Evolutionary conservation across 2,329 filamentous ascomycete genomes (phyloP), one percentile per base, ranked within the genome.

Genomic region (Cladophialophora exuberans): DNA sequence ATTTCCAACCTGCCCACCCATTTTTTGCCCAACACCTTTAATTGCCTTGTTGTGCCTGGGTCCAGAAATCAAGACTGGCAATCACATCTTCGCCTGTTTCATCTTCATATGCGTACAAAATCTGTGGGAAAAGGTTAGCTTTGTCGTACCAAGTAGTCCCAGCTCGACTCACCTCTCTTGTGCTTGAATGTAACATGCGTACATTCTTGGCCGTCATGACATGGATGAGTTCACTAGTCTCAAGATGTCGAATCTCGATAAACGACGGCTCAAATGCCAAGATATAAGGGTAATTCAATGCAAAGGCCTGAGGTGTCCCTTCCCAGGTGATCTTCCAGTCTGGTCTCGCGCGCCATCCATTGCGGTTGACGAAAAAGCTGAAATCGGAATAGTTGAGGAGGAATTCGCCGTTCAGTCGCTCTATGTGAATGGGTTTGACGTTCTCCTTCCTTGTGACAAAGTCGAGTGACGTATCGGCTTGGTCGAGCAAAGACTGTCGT

Each of bases 261-360:
- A 99, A 99, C 68, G 94, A 96, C 31, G 91, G 86, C 75, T 99
- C 94, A 71, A 99, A 99, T 0, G 93, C 94, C 66, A 99, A 78
- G 61, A 99, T 97, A 81, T 95, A 99, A 43, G 94, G 94, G 67
- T 95, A 95, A 63, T 91, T 96, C 51, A 97, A 85, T 1, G 94
- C 94, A 72, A 99, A 99, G 54, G 86, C 87, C 66, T 90, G 88
- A 35, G 94, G 94, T 39, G 85, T 89, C 53, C 94, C 94, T 76
- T 99, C 94, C 94, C 94, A 99, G 61, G 93, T 88, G 68, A 99
- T 96, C 66, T 88, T 87, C 94, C 94, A 99, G 72, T 99, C 94
- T 4, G 92, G 91, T 66, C 92, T 83, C 50, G 93, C 93, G 60
- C 94, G 86, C 94, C 94, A 99, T 31, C 94, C 94, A 71, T 99